Conservation (phyloP, 345 rosid species). For the Heritiera littoralis region DNA sequence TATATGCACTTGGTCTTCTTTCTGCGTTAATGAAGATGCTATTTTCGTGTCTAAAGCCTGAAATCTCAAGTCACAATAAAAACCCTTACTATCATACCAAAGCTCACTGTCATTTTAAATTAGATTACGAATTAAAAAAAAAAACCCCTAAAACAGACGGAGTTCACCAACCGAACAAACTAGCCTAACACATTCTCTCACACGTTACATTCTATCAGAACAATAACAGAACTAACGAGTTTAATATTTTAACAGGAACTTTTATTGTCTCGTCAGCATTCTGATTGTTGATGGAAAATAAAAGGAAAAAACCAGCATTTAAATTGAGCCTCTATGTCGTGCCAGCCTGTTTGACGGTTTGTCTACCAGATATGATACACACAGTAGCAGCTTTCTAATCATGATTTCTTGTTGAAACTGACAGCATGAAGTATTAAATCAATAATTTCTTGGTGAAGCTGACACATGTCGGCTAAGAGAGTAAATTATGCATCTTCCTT, state of each 20-base stretch:
- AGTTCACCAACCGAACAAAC: neutral
- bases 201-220: neutral
- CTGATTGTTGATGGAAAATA: slow-evolving; percentile 6
- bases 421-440: slow-evolving; percentile 11
- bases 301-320: neutral
- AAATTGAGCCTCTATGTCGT: slow-evolving; percentile 11
- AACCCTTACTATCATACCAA: too few relatives aligned
- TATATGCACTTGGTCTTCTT: too few relatives aligned
- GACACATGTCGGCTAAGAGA: slow-evolving; percentile 7
- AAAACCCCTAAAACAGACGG: too few relatives aligned
- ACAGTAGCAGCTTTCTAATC: neutral
- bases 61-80: too few relatives aligned
- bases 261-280: slow-evolving; percentile 15
- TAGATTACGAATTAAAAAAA: too few relatives aligned
- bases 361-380: slow-evolving; percentile 20
- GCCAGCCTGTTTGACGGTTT: neutral
- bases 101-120: too few relatives aligned
- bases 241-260: neutral
- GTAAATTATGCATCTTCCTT: neutral
- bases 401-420: slow-evolving; percentile 16
- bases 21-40: too few relatives aligned
- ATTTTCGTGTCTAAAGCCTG: too few relatives aligned
- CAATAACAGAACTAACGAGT: neutral
- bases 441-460: slow-evolving; percentile 14
- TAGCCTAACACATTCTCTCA: neutral